Base-by-base conservation (phyloP, 768 basidiomycete species). In the Clavaria fumosa region DNA sequence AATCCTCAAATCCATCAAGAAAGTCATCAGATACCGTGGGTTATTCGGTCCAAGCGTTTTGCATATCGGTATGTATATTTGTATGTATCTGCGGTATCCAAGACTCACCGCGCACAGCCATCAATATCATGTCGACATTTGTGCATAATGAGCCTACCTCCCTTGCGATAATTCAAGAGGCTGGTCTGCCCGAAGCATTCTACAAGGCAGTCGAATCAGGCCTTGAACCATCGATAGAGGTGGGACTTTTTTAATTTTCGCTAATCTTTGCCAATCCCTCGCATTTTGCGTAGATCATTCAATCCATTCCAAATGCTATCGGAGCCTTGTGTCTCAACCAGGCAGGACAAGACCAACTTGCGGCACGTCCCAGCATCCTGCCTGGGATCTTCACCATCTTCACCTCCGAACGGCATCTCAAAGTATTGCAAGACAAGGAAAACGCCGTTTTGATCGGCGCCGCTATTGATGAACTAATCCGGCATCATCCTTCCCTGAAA, bases 101-200 rank as follows among this genome's bases (percentile, higher is more conserved):
- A 32, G 11, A 23, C 10, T 12, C 18, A 4, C 20, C 5, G 37
- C 7, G 7, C 41, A 11, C 44, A 85, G 89, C 85, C 4, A 85
- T 91, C 63, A 89, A 91, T 53, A 80, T 90, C 50, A 86, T 95
- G 78, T 77, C 89, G 10, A 89, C 89, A 0, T 96, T 96, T 57
- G 78, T 97, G 6, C 93, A 99, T 63, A 99, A 97, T 46, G 95
- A 99, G 55, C 95, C 95, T 5, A 96, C 91, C 0, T 95, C 88
- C 11, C 61, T 99, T 40, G 63, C 75, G 2, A 78, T 93, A 38
- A 81, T 99, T 15, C 95, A 99, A 57, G 95, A 99, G 56, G 70
- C 76, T 19, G 75, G 79, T 4, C 57, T 99, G 3, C 95, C 95
- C 1, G 83, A 89, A 48, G 69, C 75, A 0, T 88, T 99, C 49